These are phyloP conservation scores for Tetraselmis striata DNA, from an alignment of 139 green algal genomes.

Conservation along the genomic window DNA sequence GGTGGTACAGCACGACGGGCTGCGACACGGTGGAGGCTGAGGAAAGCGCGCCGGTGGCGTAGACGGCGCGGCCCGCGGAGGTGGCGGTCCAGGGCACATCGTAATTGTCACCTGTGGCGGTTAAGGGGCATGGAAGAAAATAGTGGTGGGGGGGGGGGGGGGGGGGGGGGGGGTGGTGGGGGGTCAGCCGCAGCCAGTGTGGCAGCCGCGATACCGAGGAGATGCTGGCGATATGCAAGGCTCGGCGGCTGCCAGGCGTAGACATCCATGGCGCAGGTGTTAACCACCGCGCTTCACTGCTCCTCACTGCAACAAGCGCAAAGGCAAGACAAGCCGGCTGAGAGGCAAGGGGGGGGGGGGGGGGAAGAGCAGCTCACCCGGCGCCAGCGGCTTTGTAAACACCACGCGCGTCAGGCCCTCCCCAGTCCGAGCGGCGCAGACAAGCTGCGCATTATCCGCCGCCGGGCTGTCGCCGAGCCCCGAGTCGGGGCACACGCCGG, in stretches of 20 bases:
- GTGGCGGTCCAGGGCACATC: not conserved
- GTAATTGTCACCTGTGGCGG: not conserved
- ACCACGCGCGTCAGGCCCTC: not conserved
- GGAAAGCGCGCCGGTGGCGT: not conserved
- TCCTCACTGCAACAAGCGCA: too few relatives aligned
- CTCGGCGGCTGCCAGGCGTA: too few relatives aligned
- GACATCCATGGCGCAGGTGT: too few relatives aligned
- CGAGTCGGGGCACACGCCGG: constrained; percentile 9
- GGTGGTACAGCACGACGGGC: constrained; percentile 13
- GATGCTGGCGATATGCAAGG: too few relatives aligned
- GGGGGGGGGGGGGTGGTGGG: too few relatives aligned
- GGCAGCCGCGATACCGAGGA: too few relatives aligned
- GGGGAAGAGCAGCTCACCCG: not conserved
- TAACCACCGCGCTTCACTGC: too few relatives aligned
- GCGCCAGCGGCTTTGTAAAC: constrained; percentile 6
- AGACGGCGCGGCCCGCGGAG: not conserved
- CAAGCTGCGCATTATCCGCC: constrained; percentile 3
- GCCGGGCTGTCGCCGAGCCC: not conserved
- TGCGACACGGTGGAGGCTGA: not conserved
- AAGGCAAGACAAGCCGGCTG: too few relatives aligned
- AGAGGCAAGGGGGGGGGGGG: too few relatives aligned
- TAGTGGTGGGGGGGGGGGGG: too few relatives aligned
- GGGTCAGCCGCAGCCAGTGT: too few relatives aligned
- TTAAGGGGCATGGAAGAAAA: not conserved
- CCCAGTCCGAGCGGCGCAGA: not conserved